Evolutionary conservation across 805 yeast genomes (phyloP).

Genomic region (Monosporozyma solicola): DNA sequence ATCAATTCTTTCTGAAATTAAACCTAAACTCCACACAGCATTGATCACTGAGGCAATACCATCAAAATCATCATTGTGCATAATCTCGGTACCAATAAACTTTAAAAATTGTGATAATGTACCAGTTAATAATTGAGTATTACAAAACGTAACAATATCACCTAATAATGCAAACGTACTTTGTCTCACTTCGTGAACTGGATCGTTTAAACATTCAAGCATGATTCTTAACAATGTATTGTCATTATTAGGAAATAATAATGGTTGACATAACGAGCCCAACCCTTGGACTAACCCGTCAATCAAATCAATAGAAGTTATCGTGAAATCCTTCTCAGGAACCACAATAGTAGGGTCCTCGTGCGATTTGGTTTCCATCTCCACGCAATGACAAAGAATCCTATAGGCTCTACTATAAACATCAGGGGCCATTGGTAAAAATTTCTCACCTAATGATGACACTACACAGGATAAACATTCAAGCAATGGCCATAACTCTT

Average conservation of each 20-base stretch:
- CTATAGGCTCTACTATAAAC: conserved; percentile 72
- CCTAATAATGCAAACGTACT: conserved; percentile 85
- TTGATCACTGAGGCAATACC: conserved; percentile 37
- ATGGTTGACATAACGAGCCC: conserved; percentile 48
- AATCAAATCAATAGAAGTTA: conserved; percentile 79
- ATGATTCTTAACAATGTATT: conserved; percentile 50
- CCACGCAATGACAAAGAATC: conserved; percentile 60
- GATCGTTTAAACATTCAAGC: conserved; percentile 63
- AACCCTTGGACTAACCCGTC: conserved; percentile 93
- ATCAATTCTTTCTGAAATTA: conserved; percentile 53
- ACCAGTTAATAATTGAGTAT: conserved; percentile 29
- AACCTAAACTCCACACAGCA: conserved; percentile 92
- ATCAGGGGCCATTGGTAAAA: conserved; percentile 82
- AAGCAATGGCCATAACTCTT: conserved; percentile 80
- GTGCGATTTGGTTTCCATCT: conserved; percentile 52
- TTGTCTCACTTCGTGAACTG: conserved; percentile 83
- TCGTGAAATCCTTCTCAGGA: conserved; percentile 85
- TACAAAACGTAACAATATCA: conserved; percentile 63
- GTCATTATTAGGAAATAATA: conserved; percentile 27
- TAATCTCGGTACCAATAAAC: conserved; percentile 62
- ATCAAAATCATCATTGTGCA: conserved; percentile 31
- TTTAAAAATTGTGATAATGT: conserved; percentile 39
- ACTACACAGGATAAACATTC: conserved; percentile 93
- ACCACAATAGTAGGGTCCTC: conserved; percentile 59
- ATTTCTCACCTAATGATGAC: conserved; percentile 71